Percentiles rank a stretch among this genome's conserved stretches.
Evolutionary conservation across 768 basidiomycete genomes (phyloP).

Genomic region (Lepiota brunneoincarnata): DNA sequence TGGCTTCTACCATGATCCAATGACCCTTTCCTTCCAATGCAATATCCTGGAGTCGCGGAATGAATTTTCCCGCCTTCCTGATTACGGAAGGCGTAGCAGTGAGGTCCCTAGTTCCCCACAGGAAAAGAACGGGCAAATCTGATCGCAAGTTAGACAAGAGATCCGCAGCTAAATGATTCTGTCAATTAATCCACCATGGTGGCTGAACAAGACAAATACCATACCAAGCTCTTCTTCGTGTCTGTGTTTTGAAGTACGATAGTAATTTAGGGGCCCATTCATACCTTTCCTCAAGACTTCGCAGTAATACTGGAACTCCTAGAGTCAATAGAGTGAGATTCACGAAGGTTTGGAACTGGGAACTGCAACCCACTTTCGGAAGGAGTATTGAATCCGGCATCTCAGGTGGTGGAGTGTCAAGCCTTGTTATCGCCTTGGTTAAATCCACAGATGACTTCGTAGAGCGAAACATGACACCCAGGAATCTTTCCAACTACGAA

Average conservation of each 20-base stretch:
- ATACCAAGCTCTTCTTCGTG: slow-evolving; percentile 62
- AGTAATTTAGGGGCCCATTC: slow-evolving; percentile 76
- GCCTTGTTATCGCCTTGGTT: slow-evolving; percentile 22
- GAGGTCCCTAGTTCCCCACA: slow-evolving; percentile 57
- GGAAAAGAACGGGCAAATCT: slow-evolving; percentile 56
- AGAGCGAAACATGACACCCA: slow-evolving; percentile 25
- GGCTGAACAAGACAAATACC: slow-evolving; percentile 5
- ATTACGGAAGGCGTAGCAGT: slow-evolving; percentile 43
- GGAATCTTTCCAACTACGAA: slow-evolving; percentile 36
- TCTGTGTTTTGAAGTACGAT: slow-evolving; percentile 58
- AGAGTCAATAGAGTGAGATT: slow-evolving; percentile 1
- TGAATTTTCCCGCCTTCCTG: slow-evolving; percentile 43
- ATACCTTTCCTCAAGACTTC: slow-evolving; percentile 48
- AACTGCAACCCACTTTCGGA: background rate
- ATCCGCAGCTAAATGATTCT: slow-evolving; percentile 32
- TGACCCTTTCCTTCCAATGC: slow-evolving; percentile 57
- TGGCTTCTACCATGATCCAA: slow-evolving; percentile 68
- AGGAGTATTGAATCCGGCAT: background rate
- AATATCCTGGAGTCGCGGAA: slow-evolving; percentile 48
- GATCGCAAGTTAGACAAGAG: slow-evolving; percentile 41
- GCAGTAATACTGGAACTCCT: slow-evolving; percentile 59
- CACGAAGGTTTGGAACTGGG: background rate
- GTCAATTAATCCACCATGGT: background rate
- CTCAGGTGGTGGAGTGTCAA: slow-evolving; percentile 2
- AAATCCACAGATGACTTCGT: slow-evolving; percentile 21